A percentile compares a stretch with the other conserved stretches of the same genome.
Evolutionary conservation across 2,329 filamentous ascomycete species (phyloP).

Genomic region (Exophiala sp.): DNA sequence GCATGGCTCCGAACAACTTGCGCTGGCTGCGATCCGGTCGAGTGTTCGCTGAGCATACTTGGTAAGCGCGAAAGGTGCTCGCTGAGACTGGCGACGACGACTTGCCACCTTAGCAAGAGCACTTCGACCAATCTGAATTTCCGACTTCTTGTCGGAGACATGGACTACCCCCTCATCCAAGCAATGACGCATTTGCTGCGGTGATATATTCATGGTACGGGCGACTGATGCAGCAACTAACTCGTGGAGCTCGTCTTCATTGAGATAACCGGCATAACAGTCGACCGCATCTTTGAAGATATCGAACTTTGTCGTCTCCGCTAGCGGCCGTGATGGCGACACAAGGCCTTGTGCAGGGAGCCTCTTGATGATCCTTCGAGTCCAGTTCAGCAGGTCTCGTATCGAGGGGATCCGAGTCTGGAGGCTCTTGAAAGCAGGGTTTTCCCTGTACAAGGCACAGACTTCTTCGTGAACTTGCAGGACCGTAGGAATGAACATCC

Average conservation of each 20-base stretch:
- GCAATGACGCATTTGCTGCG: constrained; percentile 75
- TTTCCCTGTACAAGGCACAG: constrained; percentile 31
- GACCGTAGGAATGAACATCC: constrained; percentile 53
- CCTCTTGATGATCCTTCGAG: constrained; percentile 67
- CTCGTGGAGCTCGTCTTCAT: constrained; percentile 59
- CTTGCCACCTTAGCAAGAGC: constrained; percentile 50
- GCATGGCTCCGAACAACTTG: constrained; percentile 81
- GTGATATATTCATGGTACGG: constrained; percentile 80
- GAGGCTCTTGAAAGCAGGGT: constrained; percentile 26
- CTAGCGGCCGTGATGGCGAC: constrained; percentile 41
- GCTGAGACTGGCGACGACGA: constrained; percentile 36
- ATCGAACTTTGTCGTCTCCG: constrained; percentile 69
- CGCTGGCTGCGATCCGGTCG: constrained; percentile 80
- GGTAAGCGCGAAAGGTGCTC: constrained; percentile 73
- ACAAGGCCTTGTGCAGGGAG: constrained; percentile 41
- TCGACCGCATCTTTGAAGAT: constrained; percentile 94
- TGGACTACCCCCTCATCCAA: constrained; percentile 67
- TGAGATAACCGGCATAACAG: constrained; percentile 81
- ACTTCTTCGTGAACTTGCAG: constrained; percentile 55
- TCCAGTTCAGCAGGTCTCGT: constrained; percentile 89
- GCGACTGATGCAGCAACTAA: constrained; percentile 68
- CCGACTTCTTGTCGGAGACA: constrained; percentile 60
- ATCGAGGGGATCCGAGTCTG: constrained; percentile 60
- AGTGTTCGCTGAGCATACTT: constrained; percentile 78
- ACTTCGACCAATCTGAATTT: constrained; percentile 63